Conservation (phyloP, 257 asterid species). For the Solanum rostratum region DNA sequence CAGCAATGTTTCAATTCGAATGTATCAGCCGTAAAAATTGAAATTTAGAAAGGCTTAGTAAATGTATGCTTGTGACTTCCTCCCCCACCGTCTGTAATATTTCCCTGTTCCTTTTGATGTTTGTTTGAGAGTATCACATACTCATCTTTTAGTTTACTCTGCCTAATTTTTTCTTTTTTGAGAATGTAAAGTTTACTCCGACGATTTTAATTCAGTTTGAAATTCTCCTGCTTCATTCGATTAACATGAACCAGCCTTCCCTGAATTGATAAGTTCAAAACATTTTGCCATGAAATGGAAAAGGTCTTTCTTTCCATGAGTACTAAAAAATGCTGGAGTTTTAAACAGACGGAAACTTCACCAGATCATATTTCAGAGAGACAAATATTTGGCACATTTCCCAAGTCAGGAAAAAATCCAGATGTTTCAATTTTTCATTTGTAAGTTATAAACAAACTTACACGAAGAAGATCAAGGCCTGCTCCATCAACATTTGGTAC, state of each 20-base stretch:
- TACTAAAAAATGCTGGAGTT: neutral
- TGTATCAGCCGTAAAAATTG: neutral
- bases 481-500: conserved; percentile 69
- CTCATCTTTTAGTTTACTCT: neutral
- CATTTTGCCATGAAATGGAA: neutral
- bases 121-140: neutral
- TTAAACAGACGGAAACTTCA: neutral
- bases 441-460: conserved; percentile 26
- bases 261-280: neutral
- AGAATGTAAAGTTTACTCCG: neutral
- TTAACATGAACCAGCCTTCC: neutral
- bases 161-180: neutral
- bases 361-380: neutral
- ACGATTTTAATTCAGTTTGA: neutral
- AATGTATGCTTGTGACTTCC: neutral
- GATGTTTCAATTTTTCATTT: neutral
- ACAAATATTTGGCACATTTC: neutral
- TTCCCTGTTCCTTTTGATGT: neutral
- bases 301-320: neutral
- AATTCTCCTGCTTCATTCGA: neutral
- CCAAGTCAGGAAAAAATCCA: neutral
- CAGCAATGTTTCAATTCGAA: neutral
- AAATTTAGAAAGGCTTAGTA: neutral
- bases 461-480: conserved; percentile 81
- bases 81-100: neutral